These are phyloP conservation scores for Paramecium primaurelia DNA, from an alignment of 73 alveolate genomes.

Conservation along the genomic window DNA sequence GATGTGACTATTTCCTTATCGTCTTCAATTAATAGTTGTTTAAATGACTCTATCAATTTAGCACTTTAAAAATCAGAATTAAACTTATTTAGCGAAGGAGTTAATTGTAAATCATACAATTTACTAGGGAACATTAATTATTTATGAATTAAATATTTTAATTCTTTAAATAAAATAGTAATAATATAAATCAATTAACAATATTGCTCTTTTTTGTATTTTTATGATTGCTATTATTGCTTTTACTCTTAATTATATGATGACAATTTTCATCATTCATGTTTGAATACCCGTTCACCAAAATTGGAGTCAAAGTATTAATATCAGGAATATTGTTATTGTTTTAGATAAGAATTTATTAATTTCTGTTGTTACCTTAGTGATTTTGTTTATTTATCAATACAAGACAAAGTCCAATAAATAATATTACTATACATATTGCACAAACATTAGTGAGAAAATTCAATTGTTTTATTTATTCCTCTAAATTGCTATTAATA, in stretches of 20 bases:
- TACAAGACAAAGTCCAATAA: not conserved
- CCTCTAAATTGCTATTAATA: not conserved
- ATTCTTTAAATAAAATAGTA: not conserved
- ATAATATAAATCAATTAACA: not conserved
- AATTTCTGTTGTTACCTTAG: not conserved
- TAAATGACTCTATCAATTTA: not conserved
- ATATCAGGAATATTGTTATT: not conserved
- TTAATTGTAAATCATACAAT: slow-evolving; percentile 41
- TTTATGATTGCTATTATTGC: not conserved
- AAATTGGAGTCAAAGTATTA: not conserved
- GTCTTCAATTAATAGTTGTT: not conserved
- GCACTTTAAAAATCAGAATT: slow-evolving; percentile 22
- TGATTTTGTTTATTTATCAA: not conserved
- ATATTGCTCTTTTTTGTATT: not conserved
- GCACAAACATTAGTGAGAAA: not conserved
- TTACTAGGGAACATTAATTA: slow-evolving; percentile 42
- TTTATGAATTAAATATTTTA: not conserved
- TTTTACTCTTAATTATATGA: not conserved
- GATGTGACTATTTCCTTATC: slow-evolving; percentile 18
- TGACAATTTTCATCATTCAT: not conserved
- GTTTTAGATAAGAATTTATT: not conserved
- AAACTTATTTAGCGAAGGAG: slow-evolving; percentile 34
- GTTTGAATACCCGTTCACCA: not conserved
- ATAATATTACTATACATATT: not conserved
- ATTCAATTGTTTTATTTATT: not conserved